Base-by-base conservation (phyloP, 2,329 filamentous ascomycete species). In the Metarhizium album region DNA sequence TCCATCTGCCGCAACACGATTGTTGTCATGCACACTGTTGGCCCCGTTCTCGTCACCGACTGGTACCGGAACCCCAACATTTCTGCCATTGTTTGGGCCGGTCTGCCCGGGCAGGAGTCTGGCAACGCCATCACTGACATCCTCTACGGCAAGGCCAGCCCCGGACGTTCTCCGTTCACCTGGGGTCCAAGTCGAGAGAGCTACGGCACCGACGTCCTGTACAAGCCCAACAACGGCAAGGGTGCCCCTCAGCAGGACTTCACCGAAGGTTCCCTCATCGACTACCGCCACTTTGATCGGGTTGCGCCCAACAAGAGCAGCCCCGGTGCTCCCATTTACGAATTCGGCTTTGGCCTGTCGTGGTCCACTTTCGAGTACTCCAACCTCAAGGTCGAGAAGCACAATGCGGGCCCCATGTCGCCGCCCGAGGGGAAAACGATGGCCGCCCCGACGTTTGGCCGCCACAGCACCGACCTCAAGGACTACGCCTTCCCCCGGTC, bases 11-110 rank as follows among this genome's bases (percentile, higher is more conserved):
- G 84, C 71, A 95, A 96, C 75, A 95, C 90, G 13, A 85, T 97
- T 53, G 87, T 97, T 16, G 81, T 96, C 52, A 84, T 97, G 53
- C 91, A 97, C 72, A 89, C 86, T 1, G 80, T 84, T 3, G 90
- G 90, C 0, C 82, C 90, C 1, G 86, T 94, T 4, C 70, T 94
- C 1, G 69, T 96, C 23, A 80, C 82, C 13, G 79, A 87, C 9
- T 91, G 83, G 76, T 83, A 86, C 60, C 70, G 86, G 48, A 83
- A 82, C 66, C 78, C 81, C 35, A 95, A 95, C 66, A 75, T 95
- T 46, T 90, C 87, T 1, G 89, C 87, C 38, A 89, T 95, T 49
- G 64, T 95, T 2, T 93, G 85, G 78, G 87, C 87, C 33, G 86
- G 87, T 60, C 69, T 90, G 18, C 88, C 89, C 0, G 90, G 90